Evolutionary conservation across 148 eudicot species (phyloP), one percentile per base, ranked within the genome.

Genomic region (Tetragonia tetragonoides): DNA sequence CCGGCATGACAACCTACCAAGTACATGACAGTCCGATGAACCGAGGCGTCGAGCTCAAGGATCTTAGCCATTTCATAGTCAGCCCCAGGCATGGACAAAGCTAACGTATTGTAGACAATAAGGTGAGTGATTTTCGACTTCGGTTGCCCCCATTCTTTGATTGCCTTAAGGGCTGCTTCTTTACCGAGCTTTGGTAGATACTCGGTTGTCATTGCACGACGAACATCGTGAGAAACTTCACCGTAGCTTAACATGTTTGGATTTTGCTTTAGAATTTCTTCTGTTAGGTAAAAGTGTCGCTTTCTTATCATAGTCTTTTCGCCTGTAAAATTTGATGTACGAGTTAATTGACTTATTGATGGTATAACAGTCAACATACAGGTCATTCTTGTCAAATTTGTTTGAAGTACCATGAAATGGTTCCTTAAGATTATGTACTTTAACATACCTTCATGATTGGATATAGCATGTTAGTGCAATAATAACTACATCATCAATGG

Each of bases 1-100:
- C 84, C 84, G 1, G 84, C 84, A 56, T 78, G 81, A 57, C 84
- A 82, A 16, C 84, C 84, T 12, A 78, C 81, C 46, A 78, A 71
- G 75, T 82, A 82, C 60, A 82, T 10, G 39, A 82, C 81, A 11
- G 78, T 69, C 20, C 84, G 21, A 61, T 81, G 79, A 23, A 81
- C 77, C 2, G 76, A 62, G 16, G 84, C 74, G 6, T 74, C 80
- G 14, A 82, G 84, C n/a, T 79, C 81, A 5, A 78, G 84, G 21
- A 68, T 70, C 74, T 74, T 79, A 28, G 84, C 80, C 37, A 82
- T 24, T 44, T 82, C 81, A 38, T 82, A 82, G 57, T 82, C 84
- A 8, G 84, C 75, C 6, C 84, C 84, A 18, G 84, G 84, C 84
- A 82, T 77, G n/a, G 80, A 78, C 34, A 82, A 56, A 6, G 81